Evolutionary conservation across 2,329 filamentous ascomycete species (phyloP).

Genomic region (Lachnellula occidentalis): DNA sequence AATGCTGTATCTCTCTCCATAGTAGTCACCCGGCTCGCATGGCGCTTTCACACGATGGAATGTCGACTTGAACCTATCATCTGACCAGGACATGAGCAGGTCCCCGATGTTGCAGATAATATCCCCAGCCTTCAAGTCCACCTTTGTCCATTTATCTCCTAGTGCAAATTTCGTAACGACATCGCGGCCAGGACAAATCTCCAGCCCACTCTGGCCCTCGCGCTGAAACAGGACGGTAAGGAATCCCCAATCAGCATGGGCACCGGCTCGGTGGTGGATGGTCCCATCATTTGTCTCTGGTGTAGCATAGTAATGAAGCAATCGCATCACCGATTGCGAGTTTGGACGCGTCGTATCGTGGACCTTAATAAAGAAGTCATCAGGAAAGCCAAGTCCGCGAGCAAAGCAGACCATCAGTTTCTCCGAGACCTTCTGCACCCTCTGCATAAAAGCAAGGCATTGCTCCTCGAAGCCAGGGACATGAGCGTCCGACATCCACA

Average conservation of each 20-base stretch:
- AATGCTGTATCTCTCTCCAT: slow-evolving; percentile 55
- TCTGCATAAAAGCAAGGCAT: slow-evolving; percentile 25
- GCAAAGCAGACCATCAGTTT: slow-evolving; percentile 49
- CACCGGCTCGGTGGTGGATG: slow-evolving; percentile 51
- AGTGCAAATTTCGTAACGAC: slow-evolving; percentile 50
- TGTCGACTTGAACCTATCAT: slow-evolving; percentile 60
- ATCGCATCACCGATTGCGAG: slow-evolving; percentile 44
- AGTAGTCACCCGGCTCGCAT: slow-evolving; percentile 47
- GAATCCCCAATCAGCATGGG: slow-evolving; percentile 57
- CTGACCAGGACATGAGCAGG: slow-evolving; percentile 59
- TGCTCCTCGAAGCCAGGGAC: slow-evolving; percentile 43
- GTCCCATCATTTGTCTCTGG: slow-evolving; percentile 32
- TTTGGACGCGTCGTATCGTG: slow-evolving; percentile 42
- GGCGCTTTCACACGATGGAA: slow-evolving; percentile 59
- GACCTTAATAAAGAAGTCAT: slow-evolving; percentile 46
- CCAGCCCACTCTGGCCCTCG: slow-evolving; percentile 52
- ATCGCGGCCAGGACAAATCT: slow-evolving; percentile 58
- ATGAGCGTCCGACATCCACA: slow-evolving; percentile 27
- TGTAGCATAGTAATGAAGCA: slow-evolving; percentile 50
- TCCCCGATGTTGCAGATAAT: slow-evolving; percentile 62
- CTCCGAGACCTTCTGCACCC: slow-evolving; percentile 40
- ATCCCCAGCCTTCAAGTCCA: slow-evolving; percentile 45
- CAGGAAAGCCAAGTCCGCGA: slow-evolving; percentile 44
- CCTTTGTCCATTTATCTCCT: slow-evolving; percentile 55
- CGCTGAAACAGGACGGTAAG: slow-evolving; percentile 57